Evolutionary conservation across 164 flowering plant genomes (phyloP).

Genomic region (Berberis vulgaris): DNA sequence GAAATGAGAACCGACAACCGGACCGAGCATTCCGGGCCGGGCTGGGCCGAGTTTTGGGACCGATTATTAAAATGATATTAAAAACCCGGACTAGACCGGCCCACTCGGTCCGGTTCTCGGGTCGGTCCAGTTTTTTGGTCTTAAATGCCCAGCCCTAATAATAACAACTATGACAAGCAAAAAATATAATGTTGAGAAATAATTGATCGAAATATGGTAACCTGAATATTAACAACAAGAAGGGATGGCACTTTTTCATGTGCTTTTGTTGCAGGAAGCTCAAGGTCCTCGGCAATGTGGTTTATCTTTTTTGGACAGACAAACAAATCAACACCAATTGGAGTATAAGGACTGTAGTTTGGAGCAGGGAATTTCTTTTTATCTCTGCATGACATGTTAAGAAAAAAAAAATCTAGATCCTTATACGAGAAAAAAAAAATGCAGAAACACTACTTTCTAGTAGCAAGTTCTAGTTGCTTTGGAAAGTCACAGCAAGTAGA

Average conservation of each 20-base stretch:
- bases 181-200: not conserved
- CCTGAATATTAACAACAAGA: slow-evolving; percentile 93
- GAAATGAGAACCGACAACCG: too few species aligned
- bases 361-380: slow-evolving; percentile 71
- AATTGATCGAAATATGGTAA: slow-evolving; percentile 7
- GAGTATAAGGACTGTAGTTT: slow-evolving; percentile 53
- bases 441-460: not conserved
- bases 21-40: too few species aligned
- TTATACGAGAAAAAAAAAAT: not conserved
- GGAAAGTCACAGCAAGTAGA: not conserved
- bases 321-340: slow-evolving; percentile 88
- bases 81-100: too few species aligned
- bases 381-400: slow-evolving; percentile 49
- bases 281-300: slow-evolving; percentile 91
- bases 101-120: too few species aligned
- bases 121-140: too few species aligned
- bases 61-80: too few species aligned
- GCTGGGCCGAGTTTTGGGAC: too few species aligned
- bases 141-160: not conserved
- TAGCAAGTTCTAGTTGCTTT: not conserved
- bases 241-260: slow-evolving; percentile 61
- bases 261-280: slow-evolving; percentile 66
- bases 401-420: not conserved
- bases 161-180: not conserved
- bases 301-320: slow-evolving; percentile 61